Conservation (phyloP, 2,329 filamentous ascomycete species). For the Acephala macrosclerotiorum region DNA sequence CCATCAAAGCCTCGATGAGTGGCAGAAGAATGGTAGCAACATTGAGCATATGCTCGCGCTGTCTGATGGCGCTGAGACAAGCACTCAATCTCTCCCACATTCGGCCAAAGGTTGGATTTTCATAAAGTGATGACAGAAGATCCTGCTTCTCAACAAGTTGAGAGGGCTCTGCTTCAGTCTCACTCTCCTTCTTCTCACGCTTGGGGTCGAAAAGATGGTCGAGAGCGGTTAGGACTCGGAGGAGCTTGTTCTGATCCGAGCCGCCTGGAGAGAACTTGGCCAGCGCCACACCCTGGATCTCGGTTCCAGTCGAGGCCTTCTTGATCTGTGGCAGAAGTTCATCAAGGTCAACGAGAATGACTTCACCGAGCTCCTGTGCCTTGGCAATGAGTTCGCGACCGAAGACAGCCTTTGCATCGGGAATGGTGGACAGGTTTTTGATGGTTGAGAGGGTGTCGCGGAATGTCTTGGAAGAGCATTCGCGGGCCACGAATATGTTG, state of each 20-base stretch:
- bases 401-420: conserved; percentile 87
- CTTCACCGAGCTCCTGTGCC: conserved; percentile 82
- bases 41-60: conserved; percentile 95
- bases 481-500: conserved; percentile 92
- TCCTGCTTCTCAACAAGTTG: conserved; percentile 76
- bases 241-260: conserved; percentile 94
- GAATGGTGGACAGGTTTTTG: conserved; percentile 94
- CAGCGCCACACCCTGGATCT: conserved; percentile 92
- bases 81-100: conserved; percentile 93
- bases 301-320: conserved; percentile 85
- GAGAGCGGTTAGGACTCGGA: conserved; percentile 89
- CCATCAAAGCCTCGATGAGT: conserved; percentile 96
- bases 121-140: conserved; percentile 86
- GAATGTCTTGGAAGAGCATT: conserved; percentile 98
- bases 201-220: conserved; percentile 95
- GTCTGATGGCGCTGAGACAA: conserved; percentile 85
- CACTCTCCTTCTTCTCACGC: conserved; percentile 56
- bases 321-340: conserved; percentile 87
- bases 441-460: conserved; percentile 98
- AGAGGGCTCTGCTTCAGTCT: conserved; percentile 57
- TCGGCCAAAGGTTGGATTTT: conserved; percentile 86
- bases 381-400: conserved; percentile 92
- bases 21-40: conserved; percentile 95
- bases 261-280: conserved; percentile 96
- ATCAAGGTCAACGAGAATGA: conserved; percentile 84